Conservation (phyloP, 192 early-diverging fungal species). For the Coemansia sp. region DNA sequence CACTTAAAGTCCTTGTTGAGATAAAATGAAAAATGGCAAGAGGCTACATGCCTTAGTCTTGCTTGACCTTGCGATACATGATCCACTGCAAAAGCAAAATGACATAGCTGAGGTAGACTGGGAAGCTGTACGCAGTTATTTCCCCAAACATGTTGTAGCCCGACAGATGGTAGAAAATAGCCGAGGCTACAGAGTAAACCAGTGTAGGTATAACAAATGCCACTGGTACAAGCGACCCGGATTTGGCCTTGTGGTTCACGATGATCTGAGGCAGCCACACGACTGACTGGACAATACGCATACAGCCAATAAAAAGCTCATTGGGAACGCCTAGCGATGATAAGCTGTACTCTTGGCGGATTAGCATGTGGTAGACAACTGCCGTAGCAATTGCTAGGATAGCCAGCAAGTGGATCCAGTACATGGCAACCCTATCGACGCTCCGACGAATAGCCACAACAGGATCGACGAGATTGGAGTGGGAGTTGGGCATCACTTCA, state of each 20-base stretch:
- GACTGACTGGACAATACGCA: background rate
- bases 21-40: too few species aligned
- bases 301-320: background rate
- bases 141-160: background rate
- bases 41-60: too few species aligned
- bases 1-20: too few species aligned
- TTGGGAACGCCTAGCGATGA: background rate
- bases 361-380: background rate
- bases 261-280: conserved; percentile 11
- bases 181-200: background rate
- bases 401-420: conserved; percentile 1
- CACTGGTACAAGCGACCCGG: background rate
- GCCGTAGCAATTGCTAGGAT: background rate
- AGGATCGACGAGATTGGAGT: background rate
- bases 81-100: background rate
- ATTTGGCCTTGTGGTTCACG: conserved; percentile 1
- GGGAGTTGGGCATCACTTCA: background rate
- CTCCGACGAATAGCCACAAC: background rate
- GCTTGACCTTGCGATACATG: background rate
- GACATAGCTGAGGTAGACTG: conserved; percentile 1
- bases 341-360: background rate
- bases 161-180: background rate
- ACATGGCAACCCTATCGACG: conserved; percentile 3
- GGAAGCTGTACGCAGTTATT: background rate
- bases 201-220: background rate